A percentile compares a stretch with the other conserved stretches of the same genome.
Evolutionary conservation across 306 rosid species (phyloP).

Genomic region (Quercus suber): DNA sequence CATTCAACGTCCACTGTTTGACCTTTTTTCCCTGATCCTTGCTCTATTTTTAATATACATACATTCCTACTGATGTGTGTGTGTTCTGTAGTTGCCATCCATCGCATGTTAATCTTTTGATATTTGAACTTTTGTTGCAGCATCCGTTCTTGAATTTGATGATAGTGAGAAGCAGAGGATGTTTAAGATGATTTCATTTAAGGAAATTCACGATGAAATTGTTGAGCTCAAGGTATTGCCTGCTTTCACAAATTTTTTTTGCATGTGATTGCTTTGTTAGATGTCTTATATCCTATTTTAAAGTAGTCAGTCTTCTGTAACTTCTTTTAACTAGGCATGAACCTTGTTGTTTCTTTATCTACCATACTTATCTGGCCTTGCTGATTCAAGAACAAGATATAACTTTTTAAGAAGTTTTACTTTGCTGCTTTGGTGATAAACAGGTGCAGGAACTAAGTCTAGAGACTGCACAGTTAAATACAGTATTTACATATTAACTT

Average conservation of each 20-base stretch:
- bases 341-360: background rate
- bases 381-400: background rate
- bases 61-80: no score
- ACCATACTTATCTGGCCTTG: background rate
- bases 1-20: background rate
- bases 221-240: conserved; percentile 63
- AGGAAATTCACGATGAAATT: conserved; percentile 58
- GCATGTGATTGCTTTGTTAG: conserved; percentile 11
- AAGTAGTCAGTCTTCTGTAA: background rate
- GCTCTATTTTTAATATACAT: no score
- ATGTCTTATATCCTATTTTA: background rate
- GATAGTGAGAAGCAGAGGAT: conserved; percentile 56
- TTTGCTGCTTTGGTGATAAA: background rate
- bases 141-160: conserved; percentile 70
- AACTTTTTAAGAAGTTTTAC: background rate
- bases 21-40: background rate
- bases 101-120: background rate
- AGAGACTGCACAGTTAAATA: background rate
- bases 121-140: conserved; percentile 42
- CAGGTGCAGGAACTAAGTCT: background rate
- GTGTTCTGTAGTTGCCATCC: no score
- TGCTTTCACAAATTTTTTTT: conserved; percentile 4
- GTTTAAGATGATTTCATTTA: conserved; percentile 58
- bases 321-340: background rate
- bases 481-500: background rate